Evolutionary conservation across 2,329 filamentous ascomycete species (phyloP).

Genomic region (Trichophyton verrucosum): DNA sequence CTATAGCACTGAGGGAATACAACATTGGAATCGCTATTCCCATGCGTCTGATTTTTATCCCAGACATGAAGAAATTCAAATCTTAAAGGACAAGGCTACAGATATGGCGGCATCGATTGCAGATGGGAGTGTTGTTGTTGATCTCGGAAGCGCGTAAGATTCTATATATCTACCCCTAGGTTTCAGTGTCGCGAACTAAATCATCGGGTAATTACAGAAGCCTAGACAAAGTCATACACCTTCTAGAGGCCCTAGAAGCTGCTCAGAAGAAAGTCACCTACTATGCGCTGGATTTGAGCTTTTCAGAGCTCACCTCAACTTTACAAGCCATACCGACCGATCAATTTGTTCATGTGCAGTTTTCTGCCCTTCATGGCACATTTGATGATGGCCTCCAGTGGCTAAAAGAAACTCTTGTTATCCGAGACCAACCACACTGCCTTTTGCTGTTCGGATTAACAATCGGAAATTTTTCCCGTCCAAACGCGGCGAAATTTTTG

Average conservation of each 20-base stretch:
- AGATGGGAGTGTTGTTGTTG: conserved; percentile 1
- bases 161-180: neutral
- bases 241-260: neutral
- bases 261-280: conserved; percentile 1
- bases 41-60: neutral
- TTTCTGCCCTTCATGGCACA: neutral
- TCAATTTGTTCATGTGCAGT: neutral
- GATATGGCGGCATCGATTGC: neutral
- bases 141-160: conserved; percentile 1
- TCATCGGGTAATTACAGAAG: neutral
- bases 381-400: neutral
- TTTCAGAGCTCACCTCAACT: neutral
- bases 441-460: neutral
- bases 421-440: neutral
- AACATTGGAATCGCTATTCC: neutral
- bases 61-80: neutral
- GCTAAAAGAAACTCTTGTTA: neutral
- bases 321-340: neutral
- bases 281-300: neutral
- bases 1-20: neutral
- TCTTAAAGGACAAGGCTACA: neutral
- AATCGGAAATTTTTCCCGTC: neutral
- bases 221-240: conserved; percentile 1
- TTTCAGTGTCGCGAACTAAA: neutral
- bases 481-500: neutral